phyloP scores from a whole-genome alignment of 768 basidiomycete genomes.

The Lactarius quietus region DNA sequence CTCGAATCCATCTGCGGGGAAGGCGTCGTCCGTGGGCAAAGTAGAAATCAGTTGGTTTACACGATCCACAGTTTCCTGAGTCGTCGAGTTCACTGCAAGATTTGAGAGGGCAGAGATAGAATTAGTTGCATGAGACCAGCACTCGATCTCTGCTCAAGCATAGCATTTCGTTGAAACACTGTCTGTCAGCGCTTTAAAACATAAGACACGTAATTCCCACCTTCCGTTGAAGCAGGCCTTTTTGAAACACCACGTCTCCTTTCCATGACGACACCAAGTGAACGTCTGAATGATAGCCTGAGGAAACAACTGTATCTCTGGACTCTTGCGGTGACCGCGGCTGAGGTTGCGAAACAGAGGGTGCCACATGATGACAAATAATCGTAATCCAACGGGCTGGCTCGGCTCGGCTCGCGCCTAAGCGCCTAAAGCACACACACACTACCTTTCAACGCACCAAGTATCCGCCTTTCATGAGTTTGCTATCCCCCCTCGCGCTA shows the following conservation, averaged over 20 bases:
- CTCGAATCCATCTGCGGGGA: slow-evolving; percentile 66
- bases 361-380: neutral
- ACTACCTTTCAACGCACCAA: neutral
- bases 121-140: slow-evolving; percentile 66
- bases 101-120: slow-evolving; percentile 54
- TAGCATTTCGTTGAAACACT: neutral
- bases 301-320: neutral
- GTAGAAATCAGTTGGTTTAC: slow-evolving; percentile 68
- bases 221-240: slow-evolving; percentile 75
- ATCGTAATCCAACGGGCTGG: neutral
- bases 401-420: neutral
- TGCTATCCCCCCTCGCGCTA: neutral
- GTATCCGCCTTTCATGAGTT: slow-evolving; percentile 8
- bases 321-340: neutral
- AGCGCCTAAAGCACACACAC: neutral
- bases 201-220: slow-evolving; percentile 39
- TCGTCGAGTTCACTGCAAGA: slow-evolving; percentile 48
- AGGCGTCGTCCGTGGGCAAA: slow-evolving; percentile 69
- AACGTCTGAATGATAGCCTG: neutral
- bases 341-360: too few relatives aligned
- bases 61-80: slow-evolving; percentile 59
- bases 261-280: slow-evolving; percentile 44
- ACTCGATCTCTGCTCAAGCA: slow-evolving; percentile 59
- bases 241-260: slow-evolving; percentile 57
- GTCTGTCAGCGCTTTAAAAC: slow-evolving; percentile 17